A percentile compares a stretch with the other conserved stretches of the same genome.
phyloP scores from a whole-genome alignment of 176 grass and related monocot species.

The Avena sativa region DNA sequence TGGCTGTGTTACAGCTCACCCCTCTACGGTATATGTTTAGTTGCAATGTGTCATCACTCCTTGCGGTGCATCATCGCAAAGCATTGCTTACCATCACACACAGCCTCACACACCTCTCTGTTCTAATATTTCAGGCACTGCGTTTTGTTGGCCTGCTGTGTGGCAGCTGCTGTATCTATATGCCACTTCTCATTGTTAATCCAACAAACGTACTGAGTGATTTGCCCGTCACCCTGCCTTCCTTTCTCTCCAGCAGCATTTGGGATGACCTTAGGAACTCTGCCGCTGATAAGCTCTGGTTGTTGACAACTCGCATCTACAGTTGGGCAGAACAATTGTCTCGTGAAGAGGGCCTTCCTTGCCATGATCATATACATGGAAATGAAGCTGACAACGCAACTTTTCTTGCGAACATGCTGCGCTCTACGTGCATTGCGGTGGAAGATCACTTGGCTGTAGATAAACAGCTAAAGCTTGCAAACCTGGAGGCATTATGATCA shows the following conservation, averaged over 20 bases:
- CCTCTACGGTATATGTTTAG: constrained; percentile 66
- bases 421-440: constrained; percentile 66
- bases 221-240: constrained; percentile 77
- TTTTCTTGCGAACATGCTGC: constrained; percentile 61
- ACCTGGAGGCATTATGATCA: constrained; percentile 57
- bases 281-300: constrained; percentile 71
- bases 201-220: constrained; percentile 68
- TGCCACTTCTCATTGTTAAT: constrained; percentile 84
- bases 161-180: constrained; percentile 78
- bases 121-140: constrained; percentile 62
- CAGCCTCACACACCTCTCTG: constrained; percentile 14
- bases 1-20: constrained; percentile 74
- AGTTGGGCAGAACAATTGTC: constrained; percentile 55
- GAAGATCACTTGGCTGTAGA: constrained; percentile 74
- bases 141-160: constrained; percentile 78
- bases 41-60: constrained; percentile 29
- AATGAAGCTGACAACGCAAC: constrained; percentile 55
- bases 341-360: constrained; percentile 20
- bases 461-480: constrained; percentile 79
- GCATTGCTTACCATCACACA: not conserved
- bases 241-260: constrained; percentile 64
- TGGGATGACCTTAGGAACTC: constrained; percentile 58
- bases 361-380: constrained; percentile 46
- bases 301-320: constrained; percentile 58
- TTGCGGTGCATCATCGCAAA: constrained; percentile 10